phyloP scores from a whole-genome alignment of 2,329 filamentous ascomycete species.

The Whalleya microplaca region DNA sequence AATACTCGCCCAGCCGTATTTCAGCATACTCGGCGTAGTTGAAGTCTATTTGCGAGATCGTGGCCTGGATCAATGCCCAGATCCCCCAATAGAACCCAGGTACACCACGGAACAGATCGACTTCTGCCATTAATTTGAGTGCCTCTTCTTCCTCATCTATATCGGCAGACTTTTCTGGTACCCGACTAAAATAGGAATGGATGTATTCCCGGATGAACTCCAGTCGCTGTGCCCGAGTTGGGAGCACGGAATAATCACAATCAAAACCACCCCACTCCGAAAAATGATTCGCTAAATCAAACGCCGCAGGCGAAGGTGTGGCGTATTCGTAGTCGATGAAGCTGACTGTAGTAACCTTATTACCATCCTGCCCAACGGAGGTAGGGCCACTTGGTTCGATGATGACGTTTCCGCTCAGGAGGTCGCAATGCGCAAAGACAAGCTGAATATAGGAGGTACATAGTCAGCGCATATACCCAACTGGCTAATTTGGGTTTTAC shows the following conservation, averaged over 20 bases:
- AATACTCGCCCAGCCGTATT: conserved; percentile 84
- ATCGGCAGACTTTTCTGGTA: conserved; percentile 40
- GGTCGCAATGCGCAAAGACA: conserved; percentile 93
- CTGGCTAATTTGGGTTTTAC: background rate
- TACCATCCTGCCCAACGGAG: conserved; percentile 39
- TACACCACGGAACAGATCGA: conserved; percentile 85
- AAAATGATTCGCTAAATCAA: conserved; percentile 97
- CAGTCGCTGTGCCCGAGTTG: conserved; percentile 74
- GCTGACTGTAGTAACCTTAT: conserved; percentile 58
- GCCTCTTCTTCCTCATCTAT: conserved; percentile 63
- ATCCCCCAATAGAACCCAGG: conserved; percentile 93
- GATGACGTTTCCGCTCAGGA: conserved; percentile 96
- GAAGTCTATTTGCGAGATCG: conserved; percentile 94
- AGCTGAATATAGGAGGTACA: conserved; percentile 56
- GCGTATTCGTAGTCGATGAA: conserved; percentile 99
- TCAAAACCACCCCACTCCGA: conserved; percentile 98
- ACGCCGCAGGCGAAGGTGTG: conserved; percentile 89
- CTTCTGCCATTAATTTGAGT: conserved; percentile 73
- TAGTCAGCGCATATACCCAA: conserved; percentile 4
- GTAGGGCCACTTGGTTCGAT: conserved; percentile 59
- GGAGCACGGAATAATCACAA: conserved; percentile 85
- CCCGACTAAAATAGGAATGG: conserved; percentile 67
- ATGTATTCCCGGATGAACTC: conserved; percentile 87
- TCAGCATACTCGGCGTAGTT: conserved; percentile 95
- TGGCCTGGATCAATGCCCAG: conserved; percentile 93